Evolutionary conservation across 495 filamentous ascomycete species (phyloP).

Genomic region (Choiromyces venosus): DNA sequence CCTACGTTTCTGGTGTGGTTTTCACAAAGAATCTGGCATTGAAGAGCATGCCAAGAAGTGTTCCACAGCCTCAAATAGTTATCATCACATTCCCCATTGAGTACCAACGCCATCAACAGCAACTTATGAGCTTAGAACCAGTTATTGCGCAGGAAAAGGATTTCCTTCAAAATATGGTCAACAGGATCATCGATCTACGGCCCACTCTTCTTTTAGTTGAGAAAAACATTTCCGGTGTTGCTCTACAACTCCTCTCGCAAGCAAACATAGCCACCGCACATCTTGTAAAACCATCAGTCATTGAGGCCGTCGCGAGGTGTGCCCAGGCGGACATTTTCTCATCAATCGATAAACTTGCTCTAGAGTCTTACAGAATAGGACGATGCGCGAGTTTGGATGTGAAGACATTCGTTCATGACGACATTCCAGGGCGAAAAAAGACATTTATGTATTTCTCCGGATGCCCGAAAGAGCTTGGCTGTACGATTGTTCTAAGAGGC

Average conservation of each 20-base stretch:
- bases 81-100: conserved; percentile 95
- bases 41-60: conserved; percentile 89
- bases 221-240: conserved; percentile 83
- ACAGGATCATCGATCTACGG: conserved; percentile 76
- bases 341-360: conserved; percentile 87
- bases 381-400: conserved; percentile 82
- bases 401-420: conserved; percentile 81
- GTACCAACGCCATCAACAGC: conserved; percentile 83
- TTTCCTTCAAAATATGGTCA: conserved; percentile 85
- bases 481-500: conserved; percentile 90
- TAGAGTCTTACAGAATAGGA: conserved; percentile 71
- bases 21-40: conserved; percentile 95
- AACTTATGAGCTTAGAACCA: conserved; percentile 97
- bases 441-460: conserved; percentile 95
- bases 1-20: conserved; percentile 89
- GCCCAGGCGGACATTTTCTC: conserved; percentile 86
- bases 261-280: conserved; percentile 87
- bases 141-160: conserved; percentile 96
- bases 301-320: conserved; percentile 88
- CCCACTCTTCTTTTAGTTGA: conserved; percentile 84
- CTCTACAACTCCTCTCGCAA: conserved; percentile 76
- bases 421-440: conserved; percentile 68
- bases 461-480: conserved; percentile 85
- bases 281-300: conserved; percentile 92
- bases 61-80: conserved; percentile 76